Base-by-base conservation (phyloP, 192 early-diverging fungal genomes). In the Piromyces sp. region DNA sequence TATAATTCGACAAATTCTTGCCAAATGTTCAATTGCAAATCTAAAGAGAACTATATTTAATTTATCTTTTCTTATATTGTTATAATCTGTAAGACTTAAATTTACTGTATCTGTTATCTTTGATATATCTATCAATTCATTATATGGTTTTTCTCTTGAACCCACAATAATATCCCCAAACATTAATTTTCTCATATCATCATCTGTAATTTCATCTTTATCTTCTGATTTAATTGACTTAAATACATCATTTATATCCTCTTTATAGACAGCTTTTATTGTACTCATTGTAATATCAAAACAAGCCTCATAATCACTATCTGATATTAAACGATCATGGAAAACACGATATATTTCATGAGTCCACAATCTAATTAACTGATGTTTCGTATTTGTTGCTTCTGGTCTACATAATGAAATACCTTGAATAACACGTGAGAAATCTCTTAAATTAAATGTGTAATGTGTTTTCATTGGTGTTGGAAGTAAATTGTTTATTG, bases 401-500 rank as follows among this genome's bases (percentile, higher is more conserved):
- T 91, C 90, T 14, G 85, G 83, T 79, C 80, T 40, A 30, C n/a
- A 81, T 16, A 91, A 85, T 37, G 90, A 81, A 79, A 91, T 83
- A 11, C 90, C 90, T 80, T 91, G 90, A 22, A 91, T 87, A 15
- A 91, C 85, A 37, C 90, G 79, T 5, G 90, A 86, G 86, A 90
- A 91, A 51, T 91, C 90, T 4, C 90, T 87, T 30, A 91, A 79
- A 83, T 91, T 91, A 83, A 91, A 91, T 11, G 89, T 90, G 81
- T 91, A 91, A 84, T 91, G 90, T 28, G 90, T 90, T 81, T 91
- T 91, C 80, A 82, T 83, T 6, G 90, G 90, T 4, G 90, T 91
- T 15, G 90, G 90, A 9, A 91, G 84, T 22, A 91, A 81, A 78
- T 89, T 91, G 13, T 80, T 83, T 86, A 89, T 89, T 12, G 89